Evolutionary conservation across 768 basidiomycete genomes (phyloP).

Genomic region (Tulasnella sp.): DNA sequence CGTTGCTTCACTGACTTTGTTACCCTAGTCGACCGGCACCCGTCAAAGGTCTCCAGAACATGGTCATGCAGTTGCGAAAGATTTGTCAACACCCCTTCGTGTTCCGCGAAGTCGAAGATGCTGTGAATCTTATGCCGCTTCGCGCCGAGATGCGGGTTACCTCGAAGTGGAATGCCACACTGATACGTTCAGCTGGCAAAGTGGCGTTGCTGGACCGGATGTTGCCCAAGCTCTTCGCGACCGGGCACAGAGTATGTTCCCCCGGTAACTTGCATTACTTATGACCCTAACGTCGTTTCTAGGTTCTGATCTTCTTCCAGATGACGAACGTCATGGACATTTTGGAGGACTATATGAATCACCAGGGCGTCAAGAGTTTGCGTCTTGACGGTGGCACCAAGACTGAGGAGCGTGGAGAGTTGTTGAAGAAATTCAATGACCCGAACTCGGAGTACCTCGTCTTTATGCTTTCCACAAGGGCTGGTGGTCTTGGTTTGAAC

Average conservation of each 20-base stretch:
- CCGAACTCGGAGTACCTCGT: conserved; percentile 75
- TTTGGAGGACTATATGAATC: conserved; percentile 88
- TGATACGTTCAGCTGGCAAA: conserved; percentile 83
- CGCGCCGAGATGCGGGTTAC: conserved; percentile 32
- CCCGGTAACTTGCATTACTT: background rate
- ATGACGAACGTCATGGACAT: conserved; percentile 99
- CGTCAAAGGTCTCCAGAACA: conserved; percentile 84
- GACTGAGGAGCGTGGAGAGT: conserved; percentile 82
- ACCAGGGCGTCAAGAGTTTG: conserved; percentile 74
- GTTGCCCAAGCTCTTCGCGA: conserved; percentile 87
- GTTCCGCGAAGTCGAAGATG: conserved; percentile 91
- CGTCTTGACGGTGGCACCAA: conserved; percentile 95
- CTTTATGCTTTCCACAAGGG: conserved; percentile 88
- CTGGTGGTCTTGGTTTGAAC: conserved; percentile 88
- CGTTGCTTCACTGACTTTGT: background rate
- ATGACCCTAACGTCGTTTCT: background rate
- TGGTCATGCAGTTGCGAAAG: conserved; percentile 95
- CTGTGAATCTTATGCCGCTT: conserved; percentile 43
- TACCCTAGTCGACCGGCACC: conserved; percentile 50
- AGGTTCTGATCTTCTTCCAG: conserved; percentile 99
- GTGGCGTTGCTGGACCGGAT: conserved; percentile 84
- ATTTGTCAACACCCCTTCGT: conserved; percentile 97
- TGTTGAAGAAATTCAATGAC: conserved; percentile 83
- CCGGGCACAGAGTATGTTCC: conserved; percentile 66
- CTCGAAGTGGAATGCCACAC: conserved; percentile 68